These are phyloP conservation scores for Brassica balearica DNA, from an alignment of 441 rosid genomes.

Conservation along the genomic window DNA sequence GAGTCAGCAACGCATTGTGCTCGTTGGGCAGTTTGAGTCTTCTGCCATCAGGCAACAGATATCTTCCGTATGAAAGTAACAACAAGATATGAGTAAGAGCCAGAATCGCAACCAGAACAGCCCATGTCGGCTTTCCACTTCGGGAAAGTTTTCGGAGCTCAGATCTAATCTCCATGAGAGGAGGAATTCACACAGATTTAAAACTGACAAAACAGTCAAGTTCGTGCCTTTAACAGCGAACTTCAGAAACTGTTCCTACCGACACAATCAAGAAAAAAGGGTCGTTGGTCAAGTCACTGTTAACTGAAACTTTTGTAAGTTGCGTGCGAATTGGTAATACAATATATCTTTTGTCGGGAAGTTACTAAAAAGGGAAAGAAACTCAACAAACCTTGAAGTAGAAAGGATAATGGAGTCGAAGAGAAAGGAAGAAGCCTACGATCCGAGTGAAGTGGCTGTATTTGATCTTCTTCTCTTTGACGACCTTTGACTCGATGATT, in stretches of 20 bases:
- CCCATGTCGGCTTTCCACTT: slow-evolving; percentile 51
- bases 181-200: slow-evolving; percentile 16
- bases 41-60: slow-evolving; percentile 70
- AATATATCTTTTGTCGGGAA: not conserved
- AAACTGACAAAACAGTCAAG: slow-evolving; percentile 17
- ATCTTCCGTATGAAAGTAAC: slow-evolving; percentile 55
- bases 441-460: slow-evolving; percentile 22
- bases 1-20: slow-evolving; percentile 46
- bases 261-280: slow-evolving; percentile 22
- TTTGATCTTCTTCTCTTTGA: slow-evolving; percentile 23
- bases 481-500: not conserved
- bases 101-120: slow-evolving; percentile 56
- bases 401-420: not conserved
- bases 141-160: slow-evolving; percentile 47
- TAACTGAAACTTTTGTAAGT: not conserved
- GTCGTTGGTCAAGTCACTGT: not conserved
- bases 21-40: slow-evolving; percentile 61
- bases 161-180: slow-evolving; percentile 53
- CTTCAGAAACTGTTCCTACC: slow-evolving; percentile 21
- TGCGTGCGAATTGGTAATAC: not conserved
- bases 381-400: slow-evolving; percentile 2
- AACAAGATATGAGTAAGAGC: slow-evolving; percentile 62
- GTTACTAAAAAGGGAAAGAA: not conserved
- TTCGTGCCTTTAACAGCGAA: slow-evolving; percentile 11
- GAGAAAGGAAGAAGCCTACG: slow-evolving; percentile 11